phyloP scores from a whole-genome alignment of 2,329 filamentous ascomycete genomes.

The Lecanicillium sp. region DNA sequence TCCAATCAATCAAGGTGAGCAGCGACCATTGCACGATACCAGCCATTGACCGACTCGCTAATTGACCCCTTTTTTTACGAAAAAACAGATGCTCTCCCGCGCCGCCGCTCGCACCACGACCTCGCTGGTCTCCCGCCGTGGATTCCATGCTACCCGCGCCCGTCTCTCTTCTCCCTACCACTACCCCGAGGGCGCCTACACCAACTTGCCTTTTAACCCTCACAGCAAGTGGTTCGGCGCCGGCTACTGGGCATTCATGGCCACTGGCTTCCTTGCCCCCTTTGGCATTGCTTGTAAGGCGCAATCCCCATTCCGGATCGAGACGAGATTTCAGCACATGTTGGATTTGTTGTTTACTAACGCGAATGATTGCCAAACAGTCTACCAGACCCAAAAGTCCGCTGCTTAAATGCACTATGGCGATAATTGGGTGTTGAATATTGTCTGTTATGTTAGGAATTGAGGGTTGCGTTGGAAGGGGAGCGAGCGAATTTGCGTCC shows the following conservation, averaged over 20 bases:
- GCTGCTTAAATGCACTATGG: constrained; percentile 21
- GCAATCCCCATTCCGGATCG: constrained; percentile 24
- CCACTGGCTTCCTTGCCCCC: constrained; percentile 49
- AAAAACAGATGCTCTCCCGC: constrained; percentile 87
- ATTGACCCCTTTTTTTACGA: constrained; percentile 27
- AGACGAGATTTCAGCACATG: neutral
- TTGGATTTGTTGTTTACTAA: constrained; percentile 11
- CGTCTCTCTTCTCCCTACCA: constrained; percentile 89
- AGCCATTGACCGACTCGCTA: constrained; percentile 17
- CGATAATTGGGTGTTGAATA: neutral
- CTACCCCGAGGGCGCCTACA: constrained; percentile 92
- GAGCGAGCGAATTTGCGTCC: neutral
- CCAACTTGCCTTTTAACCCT: constrained; percentile 96
- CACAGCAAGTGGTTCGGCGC: constrained; percentile 76
- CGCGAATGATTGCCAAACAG: constrained; percentile 24
- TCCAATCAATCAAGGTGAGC: constrained; percentile 8
- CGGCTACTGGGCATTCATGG: constrained; percentile 70
- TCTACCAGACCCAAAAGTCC: constrained; percentile 38
- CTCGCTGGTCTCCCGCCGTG: constrained; percentile 72
- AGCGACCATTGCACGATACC: neutral
- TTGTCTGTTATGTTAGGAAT: too few relatives aligned
- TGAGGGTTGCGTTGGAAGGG: neutral
- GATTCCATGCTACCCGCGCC: constrained; percentile 84
- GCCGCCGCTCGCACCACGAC: constrained; percentile 57
- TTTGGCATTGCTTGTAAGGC: constrained; percentile 51